A percentile compares a stretch with the other conserved stretches of the same genome.
These are phyloP conservation scores for Quercus cerris DNA, from an alignment of 306 rosid genomes.

Conservation along the genomic window DNA sequence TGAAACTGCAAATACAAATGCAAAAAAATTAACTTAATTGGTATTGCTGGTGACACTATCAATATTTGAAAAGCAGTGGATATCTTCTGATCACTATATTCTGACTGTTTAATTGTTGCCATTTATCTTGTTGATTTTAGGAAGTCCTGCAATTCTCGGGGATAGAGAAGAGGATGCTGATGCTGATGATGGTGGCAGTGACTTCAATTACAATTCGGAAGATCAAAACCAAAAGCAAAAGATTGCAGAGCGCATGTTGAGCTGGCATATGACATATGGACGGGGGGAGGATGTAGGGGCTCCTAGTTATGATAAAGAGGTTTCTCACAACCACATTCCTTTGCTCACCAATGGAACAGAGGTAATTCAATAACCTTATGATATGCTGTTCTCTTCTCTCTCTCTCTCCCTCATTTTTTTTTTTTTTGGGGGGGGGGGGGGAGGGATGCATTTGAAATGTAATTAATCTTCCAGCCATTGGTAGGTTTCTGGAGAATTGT, in stretches of 20 bases:
- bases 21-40: background rate
- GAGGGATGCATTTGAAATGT: background rate
- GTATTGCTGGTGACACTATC: background rate
- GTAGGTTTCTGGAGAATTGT: slow-evolving; percentile 89
- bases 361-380: slow-evolving; percentile 42
- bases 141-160: slow-evolving; percentile 88
- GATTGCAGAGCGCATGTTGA: slow-evolving; percentile 82
- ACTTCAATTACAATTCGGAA: slow-evolving; percentile 70
- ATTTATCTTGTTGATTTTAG: slow-evolving; percentile 41
- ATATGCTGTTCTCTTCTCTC: background rate
- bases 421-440: background rate
- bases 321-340: slow-evolving; percentile 71
- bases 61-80: background rate
- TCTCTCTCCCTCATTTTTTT: background rate
- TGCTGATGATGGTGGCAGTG: slow-evolving; percentile 56
- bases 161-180: slow-evolving; percentile 67
- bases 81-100: background rate
- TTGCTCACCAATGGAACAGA: slow-evolving; percentile 66
- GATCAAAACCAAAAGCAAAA: slow-evolving; percentile 78
- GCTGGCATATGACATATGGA: slow-evolving; percentile 80
- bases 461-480: slow-evolving; percentile 3
- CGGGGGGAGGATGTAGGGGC: slow-evolving; percentile 58
- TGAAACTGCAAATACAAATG: background rate
- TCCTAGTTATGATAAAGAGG: slow-evolving; percentile 76
- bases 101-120: background rate